phyloP scores from a whole-genome alignment of 345 rosid species.

The Hibiscus tridactylites region DNA sequence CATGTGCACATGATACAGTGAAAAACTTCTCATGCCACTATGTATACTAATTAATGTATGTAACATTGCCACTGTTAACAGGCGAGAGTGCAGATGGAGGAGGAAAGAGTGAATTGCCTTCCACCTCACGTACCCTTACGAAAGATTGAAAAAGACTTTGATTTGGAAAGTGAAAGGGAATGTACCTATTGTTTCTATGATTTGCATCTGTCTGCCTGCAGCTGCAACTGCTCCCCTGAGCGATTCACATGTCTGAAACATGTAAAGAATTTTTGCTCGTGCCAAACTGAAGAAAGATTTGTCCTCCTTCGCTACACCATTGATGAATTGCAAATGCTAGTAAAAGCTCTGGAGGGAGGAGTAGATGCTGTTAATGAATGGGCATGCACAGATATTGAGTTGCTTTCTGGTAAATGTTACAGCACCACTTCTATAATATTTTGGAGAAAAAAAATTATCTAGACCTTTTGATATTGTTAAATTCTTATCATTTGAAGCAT shows the following conservation, averaged over 20 bases:
- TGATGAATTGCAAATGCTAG: slow-evolving; percentile 48
- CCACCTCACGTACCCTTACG: slow-evolving; percentile 30
- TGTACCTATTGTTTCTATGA: slow-evolving; percentile 88
- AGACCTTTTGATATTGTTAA: background rate
- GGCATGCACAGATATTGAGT: slow-evolving; percentile 26
- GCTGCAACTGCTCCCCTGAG: slow-evolving; percentile 81
- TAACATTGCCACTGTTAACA: slow-evolving; percentile 20
- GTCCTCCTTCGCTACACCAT: slow-evolving; percentile 55
- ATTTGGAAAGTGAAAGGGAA: slow-evolving; percentile 55
- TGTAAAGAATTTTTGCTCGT: slow-evolving; percentile 50
- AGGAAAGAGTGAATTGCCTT: slow-evolving; percentile 50
- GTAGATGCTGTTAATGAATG: slow-evolving; percentile 42
- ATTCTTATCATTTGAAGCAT: background rate
- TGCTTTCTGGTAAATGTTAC: slow-evolving; percentile 10
- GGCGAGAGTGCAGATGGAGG: slow-evolving; percentile 76
- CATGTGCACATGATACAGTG: background rate
- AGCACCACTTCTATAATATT: background rate
- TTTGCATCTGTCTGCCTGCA: slow-evolving; percentile 67
- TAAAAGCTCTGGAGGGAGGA: slow-evolving; percentile 69
- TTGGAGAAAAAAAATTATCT: background rate
- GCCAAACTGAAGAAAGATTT: slow-evolving; percentile 45
- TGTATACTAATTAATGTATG: slow-evolving; percentile 18
- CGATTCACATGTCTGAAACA: slow-evolving; percentile 79
- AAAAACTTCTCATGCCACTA: background rate
- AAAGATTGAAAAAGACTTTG: slow-evolving; percentile 59